A percentile compares a stretch with the other conserved stretches of the same genome.
Conservation (phyloP, 2,329 filamentous ascomycete species). For the Colletotrichum godetiae region DNA sequence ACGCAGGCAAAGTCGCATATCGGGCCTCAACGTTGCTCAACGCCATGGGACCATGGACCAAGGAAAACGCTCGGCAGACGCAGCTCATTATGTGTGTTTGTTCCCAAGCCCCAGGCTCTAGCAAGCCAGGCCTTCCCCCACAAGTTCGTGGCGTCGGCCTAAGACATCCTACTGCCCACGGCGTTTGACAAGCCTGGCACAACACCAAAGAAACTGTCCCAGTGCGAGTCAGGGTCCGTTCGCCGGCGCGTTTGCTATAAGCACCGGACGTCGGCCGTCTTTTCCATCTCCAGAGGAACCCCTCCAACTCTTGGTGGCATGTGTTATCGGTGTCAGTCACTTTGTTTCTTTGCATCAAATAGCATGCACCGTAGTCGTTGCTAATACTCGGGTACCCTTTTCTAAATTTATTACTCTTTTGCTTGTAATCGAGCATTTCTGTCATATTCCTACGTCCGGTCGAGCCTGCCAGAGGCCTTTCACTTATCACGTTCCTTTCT, state of each 20-base stretch:
- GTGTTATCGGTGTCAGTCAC: conserved; percentile 19
- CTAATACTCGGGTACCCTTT: not conserved
- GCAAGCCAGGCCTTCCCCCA: conserved; percentile 16
- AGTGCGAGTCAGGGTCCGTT: conserved; percentile 28
- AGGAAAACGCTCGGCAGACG: not conserved
- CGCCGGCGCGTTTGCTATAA: conserved; percentile 26
- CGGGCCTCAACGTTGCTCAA: not conserved
- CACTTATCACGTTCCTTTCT: conserved; percentile 9
- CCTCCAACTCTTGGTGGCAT: conserved; percentile 13
- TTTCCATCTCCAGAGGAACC: conserved; percentile 30
- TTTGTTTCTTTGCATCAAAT: conserved; percentile 6
- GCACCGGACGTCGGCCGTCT: conserved; percentile 13
- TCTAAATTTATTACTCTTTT: not conserved
- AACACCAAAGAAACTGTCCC: conserved; percentile 18
- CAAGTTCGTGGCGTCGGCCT: conserved; percentile 32
- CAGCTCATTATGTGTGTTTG: conserved; percentile 9
- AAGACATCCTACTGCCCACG: conserved; percentile 33
- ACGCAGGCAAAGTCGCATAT: not conserved
- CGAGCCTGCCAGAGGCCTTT: conserved; percentile 5
- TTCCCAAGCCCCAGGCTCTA: not conserved
- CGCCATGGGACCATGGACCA: not conserved
- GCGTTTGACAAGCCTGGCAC: conserved; percentile 35
- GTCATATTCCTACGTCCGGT: not conserved
- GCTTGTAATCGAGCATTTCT: not conserved
- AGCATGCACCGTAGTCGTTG: conserved; percentile 16